These are phyloP conservation scores for Paraphysoderma sedebokerense DNA, from an alignment of 371 early-diverging fungal genomes.

Conservation along the genomic window DNA sequence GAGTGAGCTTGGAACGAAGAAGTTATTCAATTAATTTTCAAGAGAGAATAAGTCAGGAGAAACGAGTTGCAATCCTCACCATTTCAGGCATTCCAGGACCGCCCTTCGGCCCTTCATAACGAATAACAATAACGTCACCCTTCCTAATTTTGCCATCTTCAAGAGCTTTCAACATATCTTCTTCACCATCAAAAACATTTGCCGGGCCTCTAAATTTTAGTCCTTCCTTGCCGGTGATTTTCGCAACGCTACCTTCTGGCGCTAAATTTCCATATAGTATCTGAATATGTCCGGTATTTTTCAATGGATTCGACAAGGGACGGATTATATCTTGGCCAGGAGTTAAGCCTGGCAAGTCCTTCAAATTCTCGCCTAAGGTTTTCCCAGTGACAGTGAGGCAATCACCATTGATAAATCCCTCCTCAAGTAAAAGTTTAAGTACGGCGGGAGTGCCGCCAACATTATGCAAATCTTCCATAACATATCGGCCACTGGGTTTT, in stretches of 20 bases:
- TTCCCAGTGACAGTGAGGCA: slow-evolving; percentile 87
- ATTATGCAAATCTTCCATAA: slow-evolving; percentile 79
- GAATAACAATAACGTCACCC: slow-evolving; percentile 77
- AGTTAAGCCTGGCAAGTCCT: slow-evolving; percentile 42
- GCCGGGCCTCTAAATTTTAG: slow-evolving; percentile 68
- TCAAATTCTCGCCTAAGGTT: slow-evolving; percentile 77
- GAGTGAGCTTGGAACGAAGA: slow-evolving; percentile 36
- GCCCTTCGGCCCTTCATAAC: slow-evolving; percentile 81
- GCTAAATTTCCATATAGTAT: slow-evolving; percentile 89
- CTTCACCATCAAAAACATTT: slow-evolving; percentile 77
- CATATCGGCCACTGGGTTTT: slow-evolving; percentile 89
- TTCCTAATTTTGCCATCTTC: slow-evolving; percentile 61
- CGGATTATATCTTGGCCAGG: slow-evolving; percentile 71
- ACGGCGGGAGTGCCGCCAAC: slow-evolving; percentile 86
- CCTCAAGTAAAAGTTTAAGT: slow-evolving; percentile 64
- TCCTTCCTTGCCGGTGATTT: slow-evolving; percentile 97
- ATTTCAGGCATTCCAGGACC: slow-evolving; percentile 92
- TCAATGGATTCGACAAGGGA: slow-evolving; percentile 76
- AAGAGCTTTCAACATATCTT: slow-evolving; percentile 66
- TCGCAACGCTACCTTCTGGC: slow-evolving; percentile 86
- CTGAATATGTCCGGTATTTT: slow-evolving; percentile 79
- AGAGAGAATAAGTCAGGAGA: neutral
- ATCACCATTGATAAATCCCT: slow-evolving; percentile 65
- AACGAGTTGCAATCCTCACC: slow-evolving; percentile 8
- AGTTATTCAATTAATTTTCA: neutral